These are phyloP conservation scores for Sphaerostilbella broomeana DNA, from an alignment of 2,329 filamentous ascomycete species.

Conservation along the genomic window DNA sequence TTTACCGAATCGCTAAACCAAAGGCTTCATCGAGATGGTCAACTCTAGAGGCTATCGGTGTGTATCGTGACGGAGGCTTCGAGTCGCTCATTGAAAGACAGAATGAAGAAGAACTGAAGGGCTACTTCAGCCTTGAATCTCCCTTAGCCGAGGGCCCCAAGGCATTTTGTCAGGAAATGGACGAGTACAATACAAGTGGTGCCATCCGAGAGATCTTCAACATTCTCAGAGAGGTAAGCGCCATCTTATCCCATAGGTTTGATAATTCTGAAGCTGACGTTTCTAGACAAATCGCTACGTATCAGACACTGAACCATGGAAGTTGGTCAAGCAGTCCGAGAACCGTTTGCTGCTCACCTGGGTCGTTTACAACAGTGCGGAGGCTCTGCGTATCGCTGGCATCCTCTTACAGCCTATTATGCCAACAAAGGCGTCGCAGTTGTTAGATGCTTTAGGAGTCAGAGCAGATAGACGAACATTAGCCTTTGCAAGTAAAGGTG, in stretches of 20 bases:
- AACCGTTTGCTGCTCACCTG: constrained; percentile 42
- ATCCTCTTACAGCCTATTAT: constrained; percentile 91
- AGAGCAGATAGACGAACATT: constrained; percentile 53
- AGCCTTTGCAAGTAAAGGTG: constrained; percentile 53
- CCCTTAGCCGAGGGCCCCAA: constrained; percentile 17
- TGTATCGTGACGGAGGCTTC: constrained; percentile 23
- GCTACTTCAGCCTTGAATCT: constrained; percentile 23
- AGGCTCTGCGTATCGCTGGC: constrained; percentile 69
- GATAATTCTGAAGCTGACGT: too few relatives aligned
- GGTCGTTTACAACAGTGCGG: constrained; percentile 63
- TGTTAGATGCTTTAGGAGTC: constrained; percentile 77
- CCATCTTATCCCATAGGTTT: too few relatives aligned
- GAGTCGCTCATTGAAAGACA: constrained; percentile 2
- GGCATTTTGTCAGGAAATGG: constrained; percentile 50
- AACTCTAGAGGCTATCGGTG: constrained; percentile 49
- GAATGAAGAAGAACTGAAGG: not conserved
- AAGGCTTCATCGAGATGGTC: constrained; percentile 54
- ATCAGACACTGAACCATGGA: constrained; percentile 62
- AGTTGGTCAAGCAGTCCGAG: constrained; percentile 35
- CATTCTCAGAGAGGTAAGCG: constrained; percentile 52
- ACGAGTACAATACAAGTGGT: constrained; percentile 52
- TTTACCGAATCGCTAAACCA: constrained; percentile 61
- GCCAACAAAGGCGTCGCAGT: constrained; percentile 63
- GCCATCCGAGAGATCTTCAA: constrained; percentile 61
- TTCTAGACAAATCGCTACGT: constrained; percentile 42